Evolutionary conservation across 768 basidiomycete species (phyloP).

Genomic region (Pisolithus microcarpus): DNA sequence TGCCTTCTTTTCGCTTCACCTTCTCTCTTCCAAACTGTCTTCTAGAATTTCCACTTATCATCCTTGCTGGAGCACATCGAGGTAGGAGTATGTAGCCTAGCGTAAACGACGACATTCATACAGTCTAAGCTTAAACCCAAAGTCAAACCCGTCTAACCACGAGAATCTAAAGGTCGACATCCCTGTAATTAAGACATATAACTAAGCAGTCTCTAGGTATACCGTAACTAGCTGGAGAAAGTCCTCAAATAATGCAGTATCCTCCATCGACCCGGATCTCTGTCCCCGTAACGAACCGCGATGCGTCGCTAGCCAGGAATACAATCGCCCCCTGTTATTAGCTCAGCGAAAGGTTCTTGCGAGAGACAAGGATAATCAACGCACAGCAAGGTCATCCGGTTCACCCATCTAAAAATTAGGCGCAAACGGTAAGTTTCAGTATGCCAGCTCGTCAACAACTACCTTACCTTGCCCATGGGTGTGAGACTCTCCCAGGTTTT

Average conservation of each 20-base stretch:
- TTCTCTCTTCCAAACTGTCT: too few relatives aligned
- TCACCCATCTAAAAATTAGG: constrained; percentile 62
- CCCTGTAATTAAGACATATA: too few relatives aligned
- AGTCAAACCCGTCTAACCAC: too few relatives aligned
- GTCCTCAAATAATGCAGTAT: constrained; percentile 60
- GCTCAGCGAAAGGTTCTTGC: background rate
- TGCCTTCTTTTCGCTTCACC: too few relatives aligned
- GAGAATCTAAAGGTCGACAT: too few relatives aligned
- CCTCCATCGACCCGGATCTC: constrained; percentile 87
- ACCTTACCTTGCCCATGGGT: constrained; percentile 73
- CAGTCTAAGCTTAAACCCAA: too few relatives aligned
- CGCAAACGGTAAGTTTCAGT: background rate
- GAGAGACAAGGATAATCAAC: constrained; percentile 14
- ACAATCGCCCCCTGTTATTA: constrained; percentile 70
- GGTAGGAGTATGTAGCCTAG: too few relatives aligned
- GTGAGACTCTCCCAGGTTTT: constrained; percentile 80
- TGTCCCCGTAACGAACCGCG: constrained; percentile 82
- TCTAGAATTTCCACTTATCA: too few relatives aligned
- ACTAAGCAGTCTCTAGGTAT: too few relatives aligned
- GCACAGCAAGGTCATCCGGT: constrained; percentile 82
- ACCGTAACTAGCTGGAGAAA: background rate
- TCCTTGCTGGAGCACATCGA: too few relatives aligned
- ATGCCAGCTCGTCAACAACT: constrained; percentile 7
- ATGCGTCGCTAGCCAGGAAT: constrained; percentile 85
- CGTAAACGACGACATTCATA: too few relatives aligned